phyloP scores from a whole-genome alignment of 257 asterid species.

The Solanum appendiculatum region DNA sequence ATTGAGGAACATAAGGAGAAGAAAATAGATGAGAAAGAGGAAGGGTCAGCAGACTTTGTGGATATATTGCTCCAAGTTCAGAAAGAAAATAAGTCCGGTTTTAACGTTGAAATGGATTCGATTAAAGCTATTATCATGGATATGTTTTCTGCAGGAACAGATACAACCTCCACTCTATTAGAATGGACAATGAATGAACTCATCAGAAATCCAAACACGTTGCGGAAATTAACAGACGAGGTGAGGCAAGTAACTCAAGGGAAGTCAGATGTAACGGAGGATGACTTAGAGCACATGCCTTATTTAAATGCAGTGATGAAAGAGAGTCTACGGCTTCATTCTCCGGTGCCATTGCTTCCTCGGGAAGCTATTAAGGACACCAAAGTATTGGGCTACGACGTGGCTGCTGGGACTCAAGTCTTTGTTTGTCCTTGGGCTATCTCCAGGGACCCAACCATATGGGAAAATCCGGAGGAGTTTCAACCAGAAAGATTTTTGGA shows the following conservation, averaged over 20 bases:
- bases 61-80: conserved; percentile 18
- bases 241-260: conserved; percentile 12
- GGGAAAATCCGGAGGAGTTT: conserved; percentile 42
- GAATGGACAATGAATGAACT: conserved; percentile 45
- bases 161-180: conserved; percentile 18
- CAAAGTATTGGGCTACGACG: conserved; percentile 31
- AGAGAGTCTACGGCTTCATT: conserved; percentile 31
- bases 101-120: conserved; percentile 11
- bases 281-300: conserved; percentile 25
- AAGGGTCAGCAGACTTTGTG: conserved; percentile 1
- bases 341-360: conserved; percentile 38
- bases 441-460: conserved; percentile 24
- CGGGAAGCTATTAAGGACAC: conserved; percentile 30
- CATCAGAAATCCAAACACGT: neutral
- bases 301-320: conserved; percentile 35
- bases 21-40: neutral
- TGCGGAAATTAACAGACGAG: conserved; percentile 16
- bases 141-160: conserved; percentile 41
- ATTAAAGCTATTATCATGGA: conserved; percentile 38
- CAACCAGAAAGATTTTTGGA: conserved; percentile 39
- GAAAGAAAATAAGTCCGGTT: neutral
- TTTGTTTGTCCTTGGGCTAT: conserved; percentile 44
- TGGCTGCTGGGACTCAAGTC: conserved; percentile 21
- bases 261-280: conserved; percentile 13
- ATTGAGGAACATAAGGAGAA: conserved; percentile 8